Evolutionary conservation across 208 protist genomes (phyloP), one percentile per base, ranked within the genome.

Genomic region (Trypanosoma grayi): DNA sequence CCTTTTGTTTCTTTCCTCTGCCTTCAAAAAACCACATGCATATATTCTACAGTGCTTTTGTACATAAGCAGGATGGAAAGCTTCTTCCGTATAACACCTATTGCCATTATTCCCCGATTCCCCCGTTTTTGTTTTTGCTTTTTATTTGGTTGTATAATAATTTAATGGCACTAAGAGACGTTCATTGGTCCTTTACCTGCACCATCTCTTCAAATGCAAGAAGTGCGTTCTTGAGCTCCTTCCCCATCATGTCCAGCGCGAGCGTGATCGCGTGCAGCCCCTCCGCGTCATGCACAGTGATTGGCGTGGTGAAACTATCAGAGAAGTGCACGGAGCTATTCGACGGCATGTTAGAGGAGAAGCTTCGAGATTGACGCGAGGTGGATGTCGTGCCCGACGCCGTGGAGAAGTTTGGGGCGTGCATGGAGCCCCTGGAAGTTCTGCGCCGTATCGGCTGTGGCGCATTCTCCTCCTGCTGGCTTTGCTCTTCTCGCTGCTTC

Each of bases 151-250:
- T 68, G 14, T 65, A 56, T 22, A 24, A 66, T 33, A 61, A 73
- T 4, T 47, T 41, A 34, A 74, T 45, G 58, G 45, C 1, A 33
- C 46, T 43, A 59, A 48, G 33, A 43, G 16, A 58, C 3, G 22
- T 9, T 65, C 48, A 65, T 4, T 36, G 6, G 9, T 46, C 46
- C 16, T 37, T 54, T 37, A 33, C 71, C 55, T 86, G 76, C 36
- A 92, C 44, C 77, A 87, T 87, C 36, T 89, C 76, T 37, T 92
- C 85, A 22, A 89, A 55, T 7, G 73, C 75, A 58, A 81, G 81
- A 24, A 92, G 59, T 1, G 68, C 66, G n/a, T 72, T 72, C 18
- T 76, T 77, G 50, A 88, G 46, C 64, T 92, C 81, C 48, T 80
- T 83, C 8, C 65, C 73, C 30, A 89, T 75, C 81, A 92, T 85